Evolutionary conservation across 805 yeast genomes (phyloP).

Genomic region (Dipodascopsis uninucleata): DNA sequence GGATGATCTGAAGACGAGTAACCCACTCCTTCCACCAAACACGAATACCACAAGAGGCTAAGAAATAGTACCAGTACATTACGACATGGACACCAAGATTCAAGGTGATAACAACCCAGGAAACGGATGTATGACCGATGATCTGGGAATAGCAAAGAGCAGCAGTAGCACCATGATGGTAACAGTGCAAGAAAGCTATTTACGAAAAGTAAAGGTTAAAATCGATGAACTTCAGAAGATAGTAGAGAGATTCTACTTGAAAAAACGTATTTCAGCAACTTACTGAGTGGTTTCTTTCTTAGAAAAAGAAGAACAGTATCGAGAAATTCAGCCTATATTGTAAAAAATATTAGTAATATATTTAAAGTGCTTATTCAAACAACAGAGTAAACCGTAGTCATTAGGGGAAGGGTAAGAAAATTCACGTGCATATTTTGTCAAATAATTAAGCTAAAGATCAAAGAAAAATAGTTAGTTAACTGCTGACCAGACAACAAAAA

Average conservation of each 20-base stretch:
- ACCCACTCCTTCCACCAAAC: constrained; percentile 99
- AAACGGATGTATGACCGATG: constrained; percentile 82
- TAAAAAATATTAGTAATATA: constrained; percentile 13
- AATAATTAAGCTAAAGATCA: constrained; percentile 59
- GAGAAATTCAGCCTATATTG: constrained; percentile 60
- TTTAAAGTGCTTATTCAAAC: not conserved
- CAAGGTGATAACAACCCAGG: constrained; percentile 89
- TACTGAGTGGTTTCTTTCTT: constrained; percentile 77
- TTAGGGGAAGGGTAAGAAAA: constrained; percentile 5
- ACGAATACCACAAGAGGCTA: constrained; percentile 85
- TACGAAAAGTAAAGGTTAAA: too few species aligned
- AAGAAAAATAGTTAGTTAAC: constrained; percentile 3
- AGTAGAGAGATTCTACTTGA: too few species aligned
- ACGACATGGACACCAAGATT: constrained; percentile 91
- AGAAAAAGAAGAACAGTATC: constrained; percentile 90
- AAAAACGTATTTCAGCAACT: constrained; percentile 6
- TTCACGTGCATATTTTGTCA: constrained; percentile 61
- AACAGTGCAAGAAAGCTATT: constrained; percentile 80
- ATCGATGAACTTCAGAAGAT: too few species aligned
- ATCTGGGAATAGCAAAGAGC: constrained; percentile 89
- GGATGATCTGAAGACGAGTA: constrained; percentile 90
- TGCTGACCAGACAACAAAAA: constrained; percentile 2
- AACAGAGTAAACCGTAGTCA: not conserved
- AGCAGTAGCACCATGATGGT: constrained; percentile 98
- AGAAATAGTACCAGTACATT: constrained; percentile 97